phyloP scores from a whole-genome alignment of 352 stramenopile species.

The Pythium pyrilobum region DNA sequence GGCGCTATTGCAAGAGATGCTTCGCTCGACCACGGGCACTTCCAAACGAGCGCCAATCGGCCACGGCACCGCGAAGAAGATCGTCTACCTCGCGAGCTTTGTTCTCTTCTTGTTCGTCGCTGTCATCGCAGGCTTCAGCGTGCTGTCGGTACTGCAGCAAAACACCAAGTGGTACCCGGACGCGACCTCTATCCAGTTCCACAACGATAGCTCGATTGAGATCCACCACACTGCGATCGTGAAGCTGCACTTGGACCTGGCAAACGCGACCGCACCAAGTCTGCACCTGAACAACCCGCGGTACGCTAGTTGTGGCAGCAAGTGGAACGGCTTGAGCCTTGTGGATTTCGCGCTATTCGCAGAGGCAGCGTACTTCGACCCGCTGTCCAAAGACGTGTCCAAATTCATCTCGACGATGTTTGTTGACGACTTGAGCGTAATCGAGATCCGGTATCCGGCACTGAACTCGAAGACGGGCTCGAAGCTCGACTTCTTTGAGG shows the following conservation, averaged over 20 bases:
- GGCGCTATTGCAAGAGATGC: slow-evolving; percentile 56
- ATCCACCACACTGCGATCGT: slow-evolving; percentile 85
- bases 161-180: slow-evolving; percentile 75
- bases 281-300: slow-evolving; percentile 42
- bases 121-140: slow-evolving; percentile 69
- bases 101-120: slow-evolving; percentile 68
- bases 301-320: slow-evolving; percentile 74
- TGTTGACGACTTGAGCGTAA: slow-evolving; percentile 27
- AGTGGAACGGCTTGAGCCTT: slow-evolving; percentile 67
- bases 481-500: slow-evolving; percentile 84
- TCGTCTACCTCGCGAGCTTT: slow-evolving; percentile 55
- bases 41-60: slow-evolving; percentile 41
- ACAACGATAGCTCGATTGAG: slow-evolving; percentile 56
- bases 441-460: slow-evolving; percentile 55
- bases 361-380: slow-evolving; percentile 87
- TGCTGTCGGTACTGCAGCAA: slow-evolving; percentile 66
- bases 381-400: slow-evolving; percentile 64
- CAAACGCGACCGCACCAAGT: slow-evolving; percentile 25
- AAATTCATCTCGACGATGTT: slow-evolving; percentile 74
- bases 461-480: slow-evolving; percentile 80
- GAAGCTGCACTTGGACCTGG: slow-evolving; percentile 71
- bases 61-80: slow-evolving; percentile 49
- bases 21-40: slow-evolving; percentile 39
- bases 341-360: slow-evolving; percentile 84
- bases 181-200: slow-evolving; percentile 59